phyloP scores from a whole-genome alignment of 2,329 filamentous ascomycete species.

The Calonectria leucothoes region DNA sequence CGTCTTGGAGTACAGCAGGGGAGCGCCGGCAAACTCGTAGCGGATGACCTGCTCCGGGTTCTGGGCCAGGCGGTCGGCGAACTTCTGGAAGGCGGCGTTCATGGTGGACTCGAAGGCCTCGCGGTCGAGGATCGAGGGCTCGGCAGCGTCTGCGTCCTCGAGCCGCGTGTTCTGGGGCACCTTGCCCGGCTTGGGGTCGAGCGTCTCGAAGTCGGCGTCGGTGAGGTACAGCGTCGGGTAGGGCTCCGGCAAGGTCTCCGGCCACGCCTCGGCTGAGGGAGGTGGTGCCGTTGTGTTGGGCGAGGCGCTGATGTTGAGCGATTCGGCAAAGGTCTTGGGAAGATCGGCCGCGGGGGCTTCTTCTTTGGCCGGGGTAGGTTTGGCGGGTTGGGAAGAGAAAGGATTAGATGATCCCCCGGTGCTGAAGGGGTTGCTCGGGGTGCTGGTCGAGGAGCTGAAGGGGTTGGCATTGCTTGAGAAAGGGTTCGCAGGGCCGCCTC shows the following conservation, averaged over 20 bases:
- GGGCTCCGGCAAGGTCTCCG: slow-evolving; percentile 72
- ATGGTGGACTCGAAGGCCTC: slow-evolving; percentile 79
- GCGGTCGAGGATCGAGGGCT: slow-evolving; percentile 68
- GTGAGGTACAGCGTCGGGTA: slow-evolving; percentile 84
- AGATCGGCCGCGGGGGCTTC: slow-evolving; percentile 50
- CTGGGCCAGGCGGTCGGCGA: slow-evolving; percentile 81
- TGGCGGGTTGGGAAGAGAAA: slow-evolving; percentile 47
- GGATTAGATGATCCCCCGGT: slow-evolving; percentile 41
- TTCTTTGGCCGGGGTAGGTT: slow-evolving; percentile 48
- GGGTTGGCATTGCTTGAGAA: slow-evolving; percentile 68
- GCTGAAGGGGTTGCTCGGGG: slow-evolving; percentile 46
- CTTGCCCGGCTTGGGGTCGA: slow-evolving; percentile 70
- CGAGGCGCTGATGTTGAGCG: slow-evolving; percentile 77
- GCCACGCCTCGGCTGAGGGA: slow-evolving; percentile 78
- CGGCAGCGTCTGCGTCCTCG: slow-evolving; percentile 53
- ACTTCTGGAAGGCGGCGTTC: slow-evolving; percentile 83
- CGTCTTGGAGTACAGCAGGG: slow-evolving; percentile 82
- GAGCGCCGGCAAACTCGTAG: slow-evolving; percentile 80
- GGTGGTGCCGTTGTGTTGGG: slow-evolving; percentile 42
- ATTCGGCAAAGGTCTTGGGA: slow-evolving; percentile 76
- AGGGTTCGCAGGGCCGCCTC: slow-evolving; percentile 63
- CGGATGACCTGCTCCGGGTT: slow-evolving; percentile 86
- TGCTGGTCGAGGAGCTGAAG: slow-evolving; percentile 51
- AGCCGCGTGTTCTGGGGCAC: slow-evolving; percentile 61
- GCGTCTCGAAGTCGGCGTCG: slow-evolving; percentile 92